A percentile compares a stretch with the other conserved stretches of the same genome.
phyloP scores from a whole-genome alignment of 352 stramenopile genomes.

The Globisporangium canariense region DNA sequence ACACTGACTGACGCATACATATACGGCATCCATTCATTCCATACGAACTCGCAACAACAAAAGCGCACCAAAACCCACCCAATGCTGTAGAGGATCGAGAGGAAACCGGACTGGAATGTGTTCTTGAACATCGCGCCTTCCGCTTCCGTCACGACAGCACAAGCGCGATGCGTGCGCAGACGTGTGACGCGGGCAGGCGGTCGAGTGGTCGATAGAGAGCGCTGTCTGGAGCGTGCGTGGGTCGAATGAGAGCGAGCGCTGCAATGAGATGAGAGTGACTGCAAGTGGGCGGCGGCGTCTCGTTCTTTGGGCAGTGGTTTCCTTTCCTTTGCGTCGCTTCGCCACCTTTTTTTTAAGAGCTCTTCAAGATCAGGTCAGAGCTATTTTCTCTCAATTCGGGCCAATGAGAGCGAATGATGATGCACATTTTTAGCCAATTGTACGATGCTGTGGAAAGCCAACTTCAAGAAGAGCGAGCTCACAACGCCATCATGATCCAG shows the following conservation, averaged over 20 bases:
- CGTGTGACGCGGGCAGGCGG: neutral
- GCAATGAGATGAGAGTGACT: neutral
- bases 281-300: neutral
- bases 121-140: slow-evolving; percentile 93
- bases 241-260: neutral
- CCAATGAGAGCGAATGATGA: too few species aligned
- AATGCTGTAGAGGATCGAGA: slow-evolving; percentile 98
- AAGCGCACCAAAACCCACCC: slow-evolving; percentile 38
- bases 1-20: neutral
- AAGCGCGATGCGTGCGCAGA: too few species aligned
- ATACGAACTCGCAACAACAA: too few species aligned
- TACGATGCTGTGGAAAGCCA: too few species aligned
- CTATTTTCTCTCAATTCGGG: too few species aligned
- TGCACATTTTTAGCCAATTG: too few species aligned
- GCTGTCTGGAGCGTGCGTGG: neutral
- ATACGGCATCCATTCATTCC: neutral
- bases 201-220: neutral
- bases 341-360: too few species aligned
- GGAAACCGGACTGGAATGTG: slow-evolving; percentile 97
- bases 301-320: neutral
- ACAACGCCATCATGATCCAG: too few species aligned
- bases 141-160: too few species aligned
- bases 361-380: too few species aligned
- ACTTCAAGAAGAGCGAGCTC: too few species aligned
- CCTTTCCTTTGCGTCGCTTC: slow-evolving; percentile 5